These are phyloP conservation scores for Teunomyces pallodes DNA, from an alignment of 805 yeast genomes.

Conservation along the genomic window DNA sequence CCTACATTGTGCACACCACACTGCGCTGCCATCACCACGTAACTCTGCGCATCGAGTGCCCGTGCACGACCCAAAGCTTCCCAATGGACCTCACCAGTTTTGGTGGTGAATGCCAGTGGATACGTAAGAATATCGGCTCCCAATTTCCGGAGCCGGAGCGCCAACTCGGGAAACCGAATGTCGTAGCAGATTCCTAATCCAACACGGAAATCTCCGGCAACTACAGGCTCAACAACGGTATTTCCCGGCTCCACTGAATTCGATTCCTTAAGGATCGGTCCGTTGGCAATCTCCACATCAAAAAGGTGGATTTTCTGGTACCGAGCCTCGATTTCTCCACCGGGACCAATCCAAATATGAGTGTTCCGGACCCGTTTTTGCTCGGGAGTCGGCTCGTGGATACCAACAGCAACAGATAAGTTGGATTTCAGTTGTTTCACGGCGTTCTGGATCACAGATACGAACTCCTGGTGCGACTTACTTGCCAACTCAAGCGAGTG, in stretches of 20 bases:
- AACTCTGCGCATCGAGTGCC: conserved; percentile 86
- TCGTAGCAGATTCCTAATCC: conserved; percentile 85
- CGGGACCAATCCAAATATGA: conserved; percentile 63
- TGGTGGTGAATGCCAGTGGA: conserved; percentile 91
- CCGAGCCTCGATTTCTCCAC: conserved; percentile 63
- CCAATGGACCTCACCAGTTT: conserved; percentile 94
- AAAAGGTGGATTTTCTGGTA: conserved; percentile 88
- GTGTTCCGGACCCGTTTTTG: conserved; percentile 48
- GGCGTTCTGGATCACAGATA: conserved; percentile 44
- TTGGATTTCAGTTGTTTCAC: conserved; percentile 37
- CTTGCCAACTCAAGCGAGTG: conserved; percentile 65
- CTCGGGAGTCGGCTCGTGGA: conserved; percentile 70
- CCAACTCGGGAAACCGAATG: conserved; percentile 81
- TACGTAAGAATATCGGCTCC: conserved; percentile 80
- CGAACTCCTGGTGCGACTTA: conserved; percentile 34
- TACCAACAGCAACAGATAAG: conserved; percentile 76
- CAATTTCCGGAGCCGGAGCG: conserved; percentile 54
- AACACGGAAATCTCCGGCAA: conserved; percentile 48
- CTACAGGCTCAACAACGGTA: conserved; percentile 51
- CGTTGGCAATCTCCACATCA: conserved; percentile 80
- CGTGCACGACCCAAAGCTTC: conserved; percentile 72
- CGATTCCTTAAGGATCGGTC: conserved; percentile 78
- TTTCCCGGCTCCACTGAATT: conserved; percentile 79
- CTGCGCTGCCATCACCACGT: conserved; percentile 87
- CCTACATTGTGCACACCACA: conserved; percentile 64